Evolutionary conservation across 176 grass and related monocot species (phyloP).

Genomic region (Oryza australiensis): DNA sequence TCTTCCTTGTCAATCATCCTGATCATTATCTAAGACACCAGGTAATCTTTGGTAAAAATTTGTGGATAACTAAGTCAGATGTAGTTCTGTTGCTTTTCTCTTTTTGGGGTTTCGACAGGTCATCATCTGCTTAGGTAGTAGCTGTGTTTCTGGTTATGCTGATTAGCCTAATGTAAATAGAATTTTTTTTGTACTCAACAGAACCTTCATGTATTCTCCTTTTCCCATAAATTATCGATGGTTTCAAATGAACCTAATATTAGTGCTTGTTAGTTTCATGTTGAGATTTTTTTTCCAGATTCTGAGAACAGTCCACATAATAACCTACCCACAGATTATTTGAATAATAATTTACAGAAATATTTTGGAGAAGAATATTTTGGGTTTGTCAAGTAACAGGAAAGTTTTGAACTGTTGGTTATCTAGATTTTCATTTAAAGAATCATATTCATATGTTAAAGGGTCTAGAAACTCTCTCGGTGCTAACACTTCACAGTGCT

Average conservation of each 20-base stretch:
- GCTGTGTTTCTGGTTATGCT: background rate
- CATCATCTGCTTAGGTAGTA: background rate
- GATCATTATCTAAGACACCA: slow-evolving; percentile 89
- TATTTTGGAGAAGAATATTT: background rate
- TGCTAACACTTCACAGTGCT: background rate
- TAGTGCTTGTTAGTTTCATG: background rate
- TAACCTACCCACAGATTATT: background rate
- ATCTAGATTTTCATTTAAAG: background rate
- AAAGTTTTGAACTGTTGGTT: background rate
- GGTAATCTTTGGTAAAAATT: slow-evolving; percentile 46
- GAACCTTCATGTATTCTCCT: background rate
- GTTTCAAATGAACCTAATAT: background rate
- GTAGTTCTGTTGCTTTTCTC: background rate
- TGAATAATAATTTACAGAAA: background rate
- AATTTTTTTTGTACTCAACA: background rate
- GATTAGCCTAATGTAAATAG: background rate
- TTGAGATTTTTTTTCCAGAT: background rate
- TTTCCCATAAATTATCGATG: background rate
- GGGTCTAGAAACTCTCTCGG: background rate
- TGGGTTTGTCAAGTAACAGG: background rate
- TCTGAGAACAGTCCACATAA: background rate
- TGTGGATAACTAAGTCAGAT: background rate
- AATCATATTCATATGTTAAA: background rate
- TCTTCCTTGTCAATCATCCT: slow-evolving; percentile 97
- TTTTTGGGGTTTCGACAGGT: background rate